Evolutionary conservation across 2,329 filamentous ascomycete genomes (phyloP).

Genomic region (Beauveria sp.): DNA sequence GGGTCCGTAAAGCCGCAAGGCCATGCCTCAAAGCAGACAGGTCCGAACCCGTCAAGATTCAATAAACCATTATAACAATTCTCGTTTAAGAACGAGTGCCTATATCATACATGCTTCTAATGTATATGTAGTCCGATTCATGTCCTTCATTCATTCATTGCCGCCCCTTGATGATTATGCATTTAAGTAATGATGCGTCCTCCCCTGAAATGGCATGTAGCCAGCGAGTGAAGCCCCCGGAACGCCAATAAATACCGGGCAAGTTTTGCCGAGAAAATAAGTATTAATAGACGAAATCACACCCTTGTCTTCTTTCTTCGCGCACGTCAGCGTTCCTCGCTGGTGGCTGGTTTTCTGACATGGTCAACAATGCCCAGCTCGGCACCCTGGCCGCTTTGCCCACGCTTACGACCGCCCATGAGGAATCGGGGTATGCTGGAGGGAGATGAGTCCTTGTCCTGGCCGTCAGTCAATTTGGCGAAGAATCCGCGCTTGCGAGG

Average conservation of each 20-base stretch:
- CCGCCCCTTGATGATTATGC: neutral
- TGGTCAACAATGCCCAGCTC: constrained; percentile 60
- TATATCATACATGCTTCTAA: neutral
- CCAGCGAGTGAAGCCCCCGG: neutral
- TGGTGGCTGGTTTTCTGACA: constrained; percentile 16
- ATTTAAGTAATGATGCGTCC: neutral
- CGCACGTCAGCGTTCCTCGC: neutral
- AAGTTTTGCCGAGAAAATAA: neutral
- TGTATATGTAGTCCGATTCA: neutral
- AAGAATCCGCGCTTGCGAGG: constrained; percentile 63
- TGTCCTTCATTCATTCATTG: neutral
- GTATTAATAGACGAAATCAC: neutral
- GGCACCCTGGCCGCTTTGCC: constrained; percentile 55
- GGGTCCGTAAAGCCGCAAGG: neutral
- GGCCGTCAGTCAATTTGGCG: constrained; percentile 60
- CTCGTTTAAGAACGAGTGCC: neutral
- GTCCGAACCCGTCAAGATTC: neutral
- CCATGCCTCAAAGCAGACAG: no score
- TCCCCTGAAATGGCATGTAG: neutral
- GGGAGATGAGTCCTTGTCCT: constrained; percentile 27
- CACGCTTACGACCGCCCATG: constrained; percentile 64
- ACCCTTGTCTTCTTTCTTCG: neutral
- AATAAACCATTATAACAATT: neutral
- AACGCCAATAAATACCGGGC: constrained; percentile 4
- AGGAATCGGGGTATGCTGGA: constrained; percentile 51